Conservation (phyloP, 441 rosid genomes). For the Mallotus japonicus region DNA sequence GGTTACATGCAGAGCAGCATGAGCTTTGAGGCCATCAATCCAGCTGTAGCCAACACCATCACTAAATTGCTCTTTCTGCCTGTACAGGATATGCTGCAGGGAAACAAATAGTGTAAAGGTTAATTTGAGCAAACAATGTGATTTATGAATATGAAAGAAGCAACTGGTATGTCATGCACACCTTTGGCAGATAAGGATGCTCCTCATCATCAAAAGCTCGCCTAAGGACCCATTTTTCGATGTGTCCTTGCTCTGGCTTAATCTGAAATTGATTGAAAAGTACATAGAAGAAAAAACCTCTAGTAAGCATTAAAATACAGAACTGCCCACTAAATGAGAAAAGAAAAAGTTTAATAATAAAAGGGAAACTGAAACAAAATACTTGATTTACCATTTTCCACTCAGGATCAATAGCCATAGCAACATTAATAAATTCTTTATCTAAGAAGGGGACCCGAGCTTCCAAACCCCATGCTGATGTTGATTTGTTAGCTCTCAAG, state of each 20-base stretch:
- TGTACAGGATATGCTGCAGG: constrained; percentile 71
- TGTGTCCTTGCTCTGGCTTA: constrained; percentile 56
- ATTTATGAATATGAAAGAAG: not conserved
- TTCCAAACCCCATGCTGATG: constrained; percentile 93
- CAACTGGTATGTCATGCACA: not conserved
- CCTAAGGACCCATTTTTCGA: constrained; percentile 82
- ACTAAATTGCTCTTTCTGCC: constrained; percentile 91
- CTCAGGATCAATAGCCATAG: constrained; percentile 80
- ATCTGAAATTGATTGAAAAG: constrained; percentile 34
- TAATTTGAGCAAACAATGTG: constrained; percentile 8
- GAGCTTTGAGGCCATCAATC: constrained; percentile 91
- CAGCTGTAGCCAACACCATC: constrained; percentile 95
- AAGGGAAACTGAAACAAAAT: not conserved
- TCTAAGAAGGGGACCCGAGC: constrained; percentile 86
- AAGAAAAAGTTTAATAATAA: not conserved
- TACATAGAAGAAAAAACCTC: not conserved
- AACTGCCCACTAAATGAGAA: not conserved
- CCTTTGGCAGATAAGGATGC: constrained; percentile 77
- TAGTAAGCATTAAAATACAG: not conserved
- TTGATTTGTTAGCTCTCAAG: constrained; percentile 84
- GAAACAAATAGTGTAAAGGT: constrained; percentile 19
- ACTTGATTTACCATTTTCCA: constrained; percentile 59
- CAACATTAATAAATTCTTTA: constrained; percentile 68
- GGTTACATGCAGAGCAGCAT: constrained; percentile 56
- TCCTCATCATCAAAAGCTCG: constrained; percentile 82